phyloP scores from a whole-genome alignment of 352 stramenopile genomes.

The Pythium periplocum region DNA sequence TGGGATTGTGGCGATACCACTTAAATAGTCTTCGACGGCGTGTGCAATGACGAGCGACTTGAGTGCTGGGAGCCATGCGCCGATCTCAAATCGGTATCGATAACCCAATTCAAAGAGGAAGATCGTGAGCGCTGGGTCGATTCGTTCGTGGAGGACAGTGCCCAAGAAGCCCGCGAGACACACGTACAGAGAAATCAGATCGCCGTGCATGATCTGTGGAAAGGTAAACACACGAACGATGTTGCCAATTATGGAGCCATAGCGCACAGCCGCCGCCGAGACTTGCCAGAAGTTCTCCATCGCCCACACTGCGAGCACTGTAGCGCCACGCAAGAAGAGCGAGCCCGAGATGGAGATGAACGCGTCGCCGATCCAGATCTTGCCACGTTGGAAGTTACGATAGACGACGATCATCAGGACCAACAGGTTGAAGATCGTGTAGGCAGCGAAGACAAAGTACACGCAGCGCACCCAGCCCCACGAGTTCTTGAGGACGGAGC shows the following conservation, averaged over 20 bases:
- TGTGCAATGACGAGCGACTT: constrained; percentile 15
- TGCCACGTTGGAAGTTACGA: constrained; percentile 17
- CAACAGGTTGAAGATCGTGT: constrained; percentile 27
- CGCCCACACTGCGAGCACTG: constrained; percentile 31
- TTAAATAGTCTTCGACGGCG: constrained; percentile 9
- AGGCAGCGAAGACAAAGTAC: constrained; percentile 32
- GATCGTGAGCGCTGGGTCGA: constrained; percentile 24
- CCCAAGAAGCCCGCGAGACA: constrained; percentile 24
- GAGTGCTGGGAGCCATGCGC: constrained; percentile 5
- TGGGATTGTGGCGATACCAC: constrained; percentile 8
- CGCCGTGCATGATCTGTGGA: constrained; percentile 16
- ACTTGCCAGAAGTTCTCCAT: constrained; percentile 45
- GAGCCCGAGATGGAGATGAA: constrained; percentile 37
- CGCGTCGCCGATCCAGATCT: constrained; percentile 40
- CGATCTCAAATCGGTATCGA: constrained; percentile 14
- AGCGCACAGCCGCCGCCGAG: constrained; percentile 27
- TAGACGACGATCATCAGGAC: constrained; percentile 31
- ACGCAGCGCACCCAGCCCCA: constrained; percentile 50
- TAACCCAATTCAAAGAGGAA: constrained; percentile 16
- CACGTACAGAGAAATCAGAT: constrained; percentile 40
- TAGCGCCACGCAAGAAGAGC: constrained; percentile 23
- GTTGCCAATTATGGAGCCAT: not conserved
- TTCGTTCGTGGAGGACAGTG: constrained; percentile 22
- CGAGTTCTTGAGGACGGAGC: constrained; percentile 19
- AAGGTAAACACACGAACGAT: constrained; percentile 10